These are phyloP conservation scores for Aspergillus arachidicola DNA, from an alignment of 2,329 filamentous ascomycete genomes.

Conservation along the genomic window DNA sequence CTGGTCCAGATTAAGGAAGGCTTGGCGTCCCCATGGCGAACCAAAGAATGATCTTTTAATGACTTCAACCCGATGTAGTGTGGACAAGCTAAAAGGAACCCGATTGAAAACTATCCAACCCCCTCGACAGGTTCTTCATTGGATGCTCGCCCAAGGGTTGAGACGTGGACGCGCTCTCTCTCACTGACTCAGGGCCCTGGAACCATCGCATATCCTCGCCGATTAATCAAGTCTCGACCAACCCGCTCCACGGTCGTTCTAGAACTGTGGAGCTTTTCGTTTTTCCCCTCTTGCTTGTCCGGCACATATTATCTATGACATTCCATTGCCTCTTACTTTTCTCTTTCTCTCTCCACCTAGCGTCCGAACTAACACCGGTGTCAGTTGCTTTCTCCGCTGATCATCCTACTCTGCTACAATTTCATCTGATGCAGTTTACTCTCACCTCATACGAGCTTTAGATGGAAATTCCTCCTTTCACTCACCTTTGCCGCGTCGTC, in stretches of 20 bases:
- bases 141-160: background rate
- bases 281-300: slow-evolving; percentile 8
- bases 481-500: background rate
- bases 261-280: background rate
- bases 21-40: background rate
- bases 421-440: background rate
- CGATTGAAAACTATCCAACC: background rate
- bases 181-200: background rate
- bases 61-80: background rate
- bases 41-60: background rate
- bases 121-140: background rate
- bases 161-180: background rate
- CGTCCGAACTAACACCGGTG: background rate
- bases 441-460: background rate
- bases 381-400: background rate
- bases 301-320: slow-evolving; percentile 1
- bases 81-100: background rate
- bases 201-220: background rate
- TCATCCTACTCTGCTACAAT: background rate
- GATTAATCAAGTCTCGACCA: background rate
- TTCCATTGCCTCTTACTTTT: background rate
- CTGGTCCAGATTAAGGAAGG: background rate
- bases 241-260: background rate
- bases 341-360: background rate
- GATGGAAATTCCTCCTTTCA: background rate